Evolutionary conservation across 1,139 yeast genomes (phyloP).

Genomic region (Zygosaccharomyces sapae): DNA sequence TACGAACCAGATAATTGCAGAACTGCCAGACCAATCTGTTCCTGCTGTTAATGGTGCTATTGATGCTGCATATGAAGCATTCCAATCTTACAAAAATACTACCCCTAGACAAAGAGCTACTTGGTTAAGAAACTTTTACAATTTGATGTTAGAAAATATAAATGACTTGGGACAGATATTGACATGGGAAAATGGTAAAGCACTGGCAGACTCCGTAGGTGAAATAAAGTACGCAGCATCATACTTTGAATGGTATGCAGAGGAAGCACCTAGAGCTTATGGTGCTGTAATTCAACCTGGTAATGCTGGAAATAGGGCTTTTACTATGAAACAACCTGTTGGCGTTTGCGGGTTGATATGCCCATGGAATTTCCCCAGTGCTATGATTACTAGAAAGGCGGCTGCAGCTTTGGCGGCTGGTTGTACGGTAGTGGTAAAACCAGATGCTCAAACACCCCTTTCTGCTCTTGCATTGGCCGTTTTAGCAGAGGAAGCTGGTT

Average conservation of each 20-base stretch:
- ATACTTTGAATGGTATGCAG: slow-evolving; percentile 83
- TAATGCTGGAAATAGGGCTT: slow-evolving; percentile 52
- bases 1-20: slow-evolving; percentile 52
- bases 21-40: slow-evolving; percentile 50
- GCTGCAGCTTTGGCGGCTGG: slow-evolving; percentile 95
- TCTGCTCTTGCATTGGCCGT: slow-evolving; percentile 78
- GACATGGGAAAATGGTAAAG: slow-evolving; percentile 82
- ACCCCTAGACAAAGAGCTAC: slow-evolving; percentile 63
- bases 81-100: slow-evolving; percentile 53
- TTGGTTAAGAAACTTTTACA: slow-evolving; percentile 59
- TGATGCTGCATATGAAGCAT: slow-evolving; percentile 56
- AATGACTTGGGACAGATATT: slow-evolving; percentile 73
- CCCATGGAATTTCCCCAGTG: slow-evolving; percentile 95
- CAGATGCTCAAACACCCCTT: slow-evolving; percentile 86
- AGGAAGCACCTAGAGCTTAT: slow-evolving; percentile 73
- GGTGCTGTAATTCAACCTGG: slow-evolving; percentile 72
- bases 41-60: slow-evolving; percentile 58
- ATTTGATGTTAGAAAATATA: slow-evolving; percentile 57
- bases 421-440: slow-evolving; percentile 84
- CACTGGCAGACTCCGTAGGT: slow-evolving; percentile 68
- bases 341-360: slow-evolving; percentile 90
- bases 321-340: slow-evolving; percentile 71
- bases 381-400: slow-evolving; percentile 88
- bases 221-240: slow-evolving; percentile 75
- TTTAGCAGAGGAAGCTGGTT: slow-evolving; percentile 72